A percentile compares a stretch with the other conserved stretches of the same genome.
phyloP scores from a whole-genome alignment of 2,329 filamentous ascomycete species.

The Pyrenochaeta sp. region DNA sequence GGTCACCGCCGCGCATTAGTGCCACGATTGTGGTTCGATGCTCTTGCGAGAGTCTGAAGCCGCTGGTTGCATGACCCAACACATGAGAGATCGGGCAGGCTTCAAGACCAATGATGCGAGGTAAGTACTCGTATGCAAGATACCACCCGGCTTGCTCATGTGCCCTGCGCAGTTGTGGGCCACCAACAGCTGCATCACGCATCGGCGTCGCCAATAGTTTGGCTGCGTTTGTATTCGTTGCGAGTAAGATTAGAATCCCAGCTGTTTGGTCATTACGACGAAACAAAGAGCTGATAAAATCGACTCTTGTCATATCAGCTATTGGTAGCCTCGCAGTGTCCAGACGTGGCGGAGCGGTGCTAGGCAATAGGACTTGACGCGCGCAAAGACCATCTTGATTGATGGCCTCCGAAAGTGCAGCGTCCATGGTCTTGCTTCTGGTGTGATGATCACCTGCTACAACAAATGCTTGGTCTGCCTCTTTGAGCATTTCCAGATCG shows the following conservation, averaged over 20 bases:
- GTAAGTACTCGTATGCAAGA: conserved; percentile 61
- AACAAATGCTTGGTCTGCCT: conserved; percentile 64
- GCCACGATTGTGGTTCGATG: conserved; percentile 62
- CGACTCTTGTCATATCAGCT: conserved; percentile 42
- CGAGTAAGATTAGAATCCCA: conserved; percentile 32
- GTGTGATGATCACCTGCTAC: conserved; percentile 60
- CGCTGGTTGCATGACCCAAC: conserved; percentile 55
- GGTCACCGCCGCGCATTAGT: conserved; percentile 70
- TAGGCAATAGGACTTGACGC: conserved; percentile 59
- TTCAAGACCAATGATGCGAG: conserved; percentile 61
- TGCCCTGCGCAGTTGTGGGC: conserved; percentile 58
- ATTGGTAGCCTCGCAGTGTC: conserved; percentile 55
- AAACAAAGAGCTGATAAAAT: conserved; percentile 24
- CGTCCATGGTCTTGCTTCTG: conserved; percentile 64
- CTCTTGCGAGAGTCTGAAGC: conserved; percentile 60
- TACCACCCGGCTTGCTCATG: conserved; percentile 63
- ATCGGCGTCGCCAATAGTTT: conserved; percentile 64
- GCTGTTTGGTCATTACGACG: conserved; percentile 22
- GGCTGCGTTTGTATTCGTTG: conserved; percentile 55
- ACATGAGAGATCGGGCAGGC: conserved; percentile 61
- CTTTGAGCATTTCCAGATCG: conserved; percentile 65
- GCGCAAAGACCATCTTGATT: conserved; percentile 50
- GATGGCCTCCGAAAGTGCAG: conserved; percentile 55
- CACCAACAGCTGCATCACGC: conserved; percentile 58
- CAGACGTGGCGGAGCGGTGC: conserved; percentile 52